Base-by-base conservation (phyloP, 257 asterid genomes). In the Verbascum thapsus region DNA sequence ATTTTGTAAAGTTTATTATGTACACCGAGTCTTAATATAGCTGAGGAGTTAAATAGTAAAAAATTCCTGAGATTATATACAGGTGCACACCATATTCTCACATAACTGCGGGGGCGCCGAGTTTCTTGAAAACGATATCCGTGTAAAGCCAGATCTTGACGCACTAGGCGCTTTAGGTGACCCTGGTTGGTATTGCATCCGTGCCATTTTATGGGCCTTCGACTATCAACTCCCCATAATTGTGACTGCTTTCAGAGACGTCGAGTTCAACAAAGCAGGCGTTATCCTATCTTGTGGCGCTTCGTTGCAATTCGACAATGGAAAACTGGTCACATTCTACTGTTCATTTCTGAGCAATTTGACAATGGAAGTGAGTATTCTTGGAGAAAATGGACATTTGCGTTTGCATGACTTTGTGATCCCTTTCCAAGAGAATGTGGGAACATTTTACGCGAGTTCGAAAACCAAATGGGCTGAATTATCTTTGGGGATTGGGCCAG, bases 301-400 rank as follows among this genome's bases (percentile, higher is more conserved):
- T 1, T 65, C 82, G 2, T 17, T 77, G 30, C 53, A 5, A 8
- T 77, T 66, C 58, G 42, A 34, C 0, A 63, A 65, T 4, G 76
- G 69, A 6, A 18, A 10, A 2, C 11, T 73, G 3, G 94, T 82
- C 4, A 86, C 84, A 20, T 84, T 88, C 70, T 66, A 70, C 7
- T 88, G 94, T 53, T 88, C 90, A 6, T 88, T 84, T 63, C 55
- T 83, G 5, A 12, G 71, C 61, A 78, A 82, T 52, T 56, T 82
- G 60, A 80, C 84, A 0, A 82, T 76, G 85, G 83, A 88, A 26
- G 26, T 86, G 3, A 76, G 80, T 3, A 70, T 72, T 1, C 41
- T 78, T 30, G 96, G 96, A 26, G 40, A 88, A 6, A 83, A 82
- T 3, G 95, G 96, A 15, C 71, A 42, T 12, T 57, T 86, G 20